Base-by-base conservation (phyloP, 2,329 filamentous ascomycete species). In the Penicillium sp. region DNA sequence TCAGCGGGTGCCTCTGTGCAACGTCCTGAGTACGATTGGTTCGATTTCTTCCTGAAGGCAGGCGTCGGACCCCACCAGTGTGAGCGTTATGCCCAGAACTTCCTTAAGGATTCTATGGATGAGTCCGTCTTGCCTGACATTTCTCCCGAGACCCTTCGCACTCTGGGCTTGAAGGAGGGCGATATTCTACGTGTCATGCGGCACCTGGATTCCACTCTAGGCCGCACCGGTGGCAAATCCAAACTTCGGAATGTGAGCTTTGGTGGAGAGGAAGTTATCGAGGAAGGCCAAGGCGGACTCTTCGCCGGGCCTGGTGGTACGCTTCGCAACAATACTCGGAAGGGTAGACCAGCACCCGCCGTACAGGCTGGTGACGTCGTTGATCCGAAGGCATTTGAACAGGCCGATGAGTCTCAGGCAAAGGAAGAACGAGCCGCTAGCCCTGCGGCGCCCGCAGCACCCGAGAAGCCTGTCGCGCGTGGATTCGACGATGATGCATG, bases 401-500 rank as follows among this genome's bases (percentile, higher is more conserved):
- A 81, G 61, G 83, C 84, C 64, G 78, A 81, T 44, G 76, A 78
- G 2, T 68, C 72, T 14, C 78, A 77, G 54, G 63, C 68, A 27
- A 60, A 69, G 10, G 64, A 63, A 28, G 55, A 57, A 31, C 52
- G 49, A 31, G 74, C 76, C 46, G 67, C 76, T 22, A 80, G 81
- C 28, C 76, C 82, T 0, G 68, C 80, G 42, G 69, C 76, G 13
- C 69, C 75, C 51, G 76, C 83, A 33, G 61, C 73, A 4, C 69
- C 74, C 33, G 76, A 80, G 33, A 79, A 81, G 53, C 75, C 76
- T 45, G 71, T 72, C 31, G 65, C 73, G 38, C 76, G 79, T 53
- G 90, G 90, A 2, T 97, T 97, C 65, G 94, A 99, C 46, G 94
- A 97, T 66, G 90, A 97, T 76, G 94, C 94, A 8, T 99, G 94